Conservation (phyloP, 495 filamentous ascomycete genomes). For the Trypethelium eluteriae region DNA sequence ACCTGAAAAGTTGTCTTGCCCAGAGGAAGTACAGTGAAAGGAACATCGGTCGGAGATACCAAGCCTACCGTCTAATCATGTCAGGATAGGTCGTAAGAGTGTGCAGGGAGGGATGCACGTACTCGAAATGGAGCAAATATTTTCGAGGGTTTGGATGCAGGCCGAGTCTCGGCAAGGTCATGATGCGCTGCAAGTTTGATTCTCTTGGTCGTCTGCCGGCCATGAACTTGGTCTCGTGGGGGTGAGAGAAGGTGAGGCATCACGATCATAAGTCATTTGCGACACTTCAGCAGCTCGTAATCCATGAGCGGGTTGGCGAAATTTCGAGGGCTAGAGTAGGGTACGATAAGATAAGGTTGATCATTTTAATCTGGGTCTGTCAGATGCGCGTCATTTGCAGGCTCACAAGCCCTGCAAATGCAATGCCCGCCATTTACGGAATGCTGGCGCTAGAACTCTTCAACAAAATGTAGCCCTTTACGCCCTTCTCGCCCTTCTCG, state of each 20-base stretch:
- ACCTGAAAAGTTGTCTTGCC: conserved; percentile 95
- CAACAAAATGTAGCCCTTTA: no score
- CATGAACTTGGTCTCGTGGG: background rate
- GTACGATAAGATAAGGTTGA: conserved; percentile 6
- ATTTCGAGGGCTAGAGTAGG: no score
- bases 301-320: no score
- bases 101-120: conserved; percentile 32
- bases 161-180: conserved; percentile 6
- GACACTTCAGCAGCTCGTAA: no score
- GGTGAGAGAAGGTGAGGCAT: background rate
- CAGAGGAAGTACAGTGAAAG: conserved; percentile 78
- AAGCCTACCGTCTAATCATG: conserved; percentile 71
- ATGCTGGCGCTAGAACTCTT: no score
- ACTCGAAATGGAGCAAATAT: conserved; percentile 91
- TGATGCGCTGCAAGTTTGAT: conserved; percentile 32
- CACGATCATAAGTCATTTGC: background rate
- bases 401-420: background rate
- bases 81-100: conserved; percentile 11
- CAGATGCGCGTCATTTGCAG: background rate
- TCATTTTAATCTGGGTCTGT: background rate
- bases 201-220: conserved; percentile 26
- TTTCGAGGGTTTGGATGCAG: conserved; percentile 42
- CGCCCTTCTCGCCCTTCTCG: background rate
- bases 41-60: conserved; percentile 80
- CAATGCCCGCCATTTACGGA: no score